phyloP scores from a whole-genome alignment of 129 eudicot genomes.

The Arctium lappa region DNA sequence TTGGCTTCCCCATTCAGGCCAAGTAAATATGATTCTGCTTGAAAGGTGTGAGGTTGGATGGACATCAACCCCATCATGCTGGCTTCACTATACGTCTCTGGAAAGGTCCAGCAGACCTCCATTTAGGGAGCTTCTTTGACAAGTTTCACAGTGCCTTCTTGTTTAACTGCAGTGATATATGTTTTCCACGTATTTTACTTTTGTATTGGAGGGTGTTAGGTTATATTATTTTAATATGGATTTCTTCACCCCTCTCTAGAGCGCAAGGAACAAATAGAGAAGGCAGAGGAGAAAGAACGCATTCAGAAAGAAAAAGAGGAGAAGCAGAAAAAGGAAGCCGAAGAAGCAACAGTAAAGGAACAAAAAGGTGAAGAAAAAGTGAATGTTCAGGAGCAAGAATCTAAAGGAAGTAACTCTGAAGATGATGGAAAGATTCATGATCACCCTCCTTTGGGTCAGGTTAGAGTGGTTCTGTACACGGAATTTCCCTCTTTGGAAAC shows the following conservation, averaged over 20 bases:
- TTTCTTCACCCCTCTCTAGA: slow-evolving; percentile 38
- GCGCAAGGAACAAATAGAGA: slow-evolving; percentile 88
- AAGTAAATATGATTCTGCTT: background rate
- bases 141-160: background rate
- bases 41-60: background rate
- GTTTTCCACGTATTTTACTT: background rate
- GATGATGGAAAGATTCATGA: slow-evolving; percentile 40
- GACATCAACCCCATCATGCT: background rate
- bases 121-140: background rate
- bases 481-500: background rate
- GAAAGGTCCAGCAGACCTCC: too few species aligned
- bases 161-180: background rate
- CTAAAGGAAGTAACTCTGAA: slow-evolving; percentile 34
- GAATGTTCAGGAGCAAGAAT: slow-evolving; percentile 36
- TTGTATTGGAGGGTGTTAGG: background rate
- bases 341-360: slow-evolving; percentile 51
- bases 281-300: slow-evolving; percentile 93
- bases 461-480: slow-evolving; percentile 17
- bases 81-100: background rate
- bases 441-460: slow-evolving; percentile 51
- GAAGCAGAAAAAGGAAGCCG: slow-evolving; percentile 66
- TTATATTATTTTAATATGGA: background rate
- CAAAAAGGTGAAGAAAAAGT: slow-evolving; percentile 36
- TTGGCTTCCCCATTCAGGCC: background rate
- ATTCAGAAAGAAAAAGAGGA: slow-evolving; percentile 87